These are phyloP conservation scores for Musa schizocarpa DNA, from an alignment of 176 grass and related monocot genomes.

Conservation along the genomic window DNA sequence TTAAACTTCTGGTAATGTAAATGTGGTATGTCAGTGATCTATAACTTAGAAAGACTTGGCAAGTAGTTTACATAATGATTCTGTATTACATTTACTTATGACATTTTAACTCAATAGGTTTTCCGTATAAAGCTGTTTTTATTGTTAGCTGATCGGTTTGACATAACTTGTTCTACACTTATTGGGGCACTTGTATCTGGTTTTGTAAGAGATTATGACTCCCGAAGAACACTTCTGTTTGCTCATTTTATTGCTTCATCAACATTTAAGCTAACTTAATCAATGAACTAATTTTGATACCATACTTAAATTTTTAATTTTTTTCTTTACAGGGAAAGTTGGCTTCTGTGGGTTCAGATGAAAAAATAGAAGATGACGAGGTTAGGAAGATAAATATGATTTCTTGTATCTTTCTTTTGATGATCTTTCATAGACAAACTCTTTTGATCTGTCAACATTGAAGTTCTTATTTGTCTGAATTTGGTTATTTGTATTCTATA, in stretches of 20 bases:
- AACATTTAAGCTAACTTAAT: not conserved
- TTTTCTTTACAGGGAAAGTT: constrained; percentile 32
- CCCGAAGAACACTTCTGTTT: not conserved
- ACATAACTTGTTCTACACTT: too few species aligned
- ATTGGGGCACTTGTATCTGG: too few species aligned
- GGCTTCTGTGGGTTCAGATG: constrained; percentile 30
- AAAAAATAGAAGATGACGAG: constrained; percentile 35
- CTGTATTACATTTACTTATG: too few species aligned
- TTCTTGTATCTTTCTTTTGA: not conserved
- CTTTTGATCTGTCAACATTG: not conserved
- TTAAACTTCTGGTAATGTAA: too few species aligned
- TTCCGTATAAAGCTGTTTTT: too few species aligned
- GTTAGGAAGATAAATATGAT: constrained; percentile 23
- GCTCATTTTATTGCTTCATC: not conserved
- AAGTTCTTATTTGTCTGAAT: not conserved
- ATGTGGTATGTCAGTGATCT: too few species aligned
- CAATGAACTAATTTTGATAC: not conserved
- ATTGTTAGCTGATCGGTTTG: too few species aligned
- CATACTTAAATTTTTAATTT: not conserved
- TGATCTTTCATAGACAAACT: not conserved
- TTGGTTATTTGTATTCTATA: too few species aligned
- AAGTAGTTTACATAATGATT: too few species aligned
- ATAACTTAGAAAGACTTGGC: too few species aligned
- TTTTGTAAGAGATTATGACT: too few species aligned
- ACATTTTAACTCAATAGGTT: too few species aligned